phyloP scores from a whole-genome alignment of 1,139 yeast genomes.

The Suhomyces taliae region DNA sequence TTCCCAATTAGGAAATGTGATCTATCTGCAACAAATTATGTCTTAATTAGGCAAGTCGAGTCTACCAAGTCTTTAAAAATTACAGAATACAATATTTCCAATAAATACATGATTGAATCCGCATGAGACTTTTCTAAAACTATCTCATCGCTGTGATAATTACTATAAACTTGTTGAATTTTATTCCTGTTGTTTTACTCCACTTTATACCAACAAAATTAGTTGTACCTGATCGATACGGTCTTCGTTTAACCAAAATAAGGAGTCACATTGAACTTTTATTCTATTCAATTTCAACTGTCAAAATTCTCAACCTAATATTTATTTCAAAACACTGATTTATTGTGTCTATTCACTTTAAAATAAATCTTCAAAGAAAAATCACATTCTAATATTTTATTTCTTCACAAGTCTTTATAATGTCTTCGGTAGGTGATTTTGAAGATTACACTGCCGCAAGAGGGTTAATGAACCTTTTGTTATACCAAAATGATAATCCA shows the following conservation, averaged over 20 bases:
- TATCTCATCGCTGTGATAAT: not conserved
- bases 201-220: no score
- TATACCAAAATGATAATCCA: constrained; percentile 18
- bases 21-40: constrained; percentile 7
- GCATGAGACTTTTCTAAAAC: no score
- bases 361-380: not conserved
- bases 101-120: not conserved
- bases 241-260: no score
- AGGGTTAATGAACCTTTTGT: constrained; percentile 18
- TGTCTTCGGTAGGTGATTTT: not conserved
- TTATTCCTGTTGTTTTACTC: no score
- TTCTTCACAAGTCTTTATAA: not conserved
- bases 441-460: constrained; percentile 13
- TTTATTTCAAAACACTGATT: no score
- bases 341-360: no score
- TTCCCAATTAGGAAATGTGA: constrained; percentile 9
- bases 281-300: no score
- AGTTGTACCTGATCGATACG: no score
- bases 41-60: constrained; percentile 9
- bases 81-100: not conserved
- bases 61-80: not conserved
- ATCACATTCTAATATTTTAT: not conserved
- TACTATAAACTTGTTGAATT: no score
- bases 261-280: no score
- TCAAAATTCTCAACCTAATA: no score